Percentiles rank a stretch among this genome's conserved stretches.
Conservation (phyloP, 108 stramenopile genomes). For the Cyclotella kingstonii region DNA sequence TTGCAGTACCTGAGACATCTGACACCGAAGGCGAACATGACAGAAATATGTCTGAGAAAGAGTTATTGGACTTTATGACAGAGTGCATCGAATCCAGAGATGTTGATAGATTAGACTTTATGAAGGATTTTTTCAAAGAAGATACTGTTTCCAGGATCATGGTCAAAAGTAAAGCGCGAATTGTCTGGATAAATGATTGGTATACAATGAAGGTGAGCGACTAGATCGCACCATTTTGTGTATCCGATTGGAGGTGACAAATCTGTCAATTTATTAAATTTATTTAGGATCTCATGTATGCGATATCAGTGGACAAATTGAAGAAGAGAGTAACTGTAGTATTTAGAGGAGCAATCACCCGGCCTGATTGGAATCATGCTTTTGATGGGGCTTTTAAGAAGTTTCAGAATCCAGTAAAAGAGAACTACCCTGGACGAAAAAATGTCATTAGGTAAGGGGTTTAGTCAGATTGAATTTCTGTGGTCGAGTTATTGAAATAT, state of each 20-base stretch:
- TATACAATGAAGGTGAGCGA: conserved; percentile 41
- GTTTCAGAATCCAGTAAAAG: conserved; percentile 60
- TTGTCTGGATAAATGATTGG: conserved; percentile 81
- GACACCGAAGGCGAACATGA: conserved; percentile 9
- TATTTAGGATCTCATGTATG: conserved; percentile 52
- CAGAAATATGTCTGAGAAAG: conserved; percentile 45
- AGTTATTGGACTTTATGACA: conserved; percentile 53
- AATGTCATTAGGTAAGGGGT: conserved; percentile 7
- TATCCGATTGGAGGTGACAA: background rate
- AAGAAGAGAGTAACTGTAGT: conserved; percentile 63
- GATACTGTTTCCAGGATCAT: conserved; percentile 51
- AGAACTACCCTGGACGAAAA: conserved; percentile 39
- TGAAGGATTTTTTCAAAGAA: conserved; percentile 58
- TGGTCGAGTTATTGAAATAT: background rate
- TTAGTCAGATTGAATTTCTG: background rate
- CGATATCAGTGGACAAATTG: conserved; percentile 53
- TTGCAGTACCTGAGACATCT: background rate
- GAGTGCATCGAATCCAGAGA: conserved; percentile 54
- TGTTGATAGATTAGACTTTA: conserved; percentile 44
- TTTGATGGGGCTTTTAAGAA: conserved; percentile 37
- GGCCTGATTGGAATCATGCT: conserved; percentile 63
- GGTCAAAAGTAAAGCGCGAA: conserved; percentile 53
- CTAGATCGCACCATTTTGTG: no score
- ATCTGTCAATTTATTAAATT: background rate
- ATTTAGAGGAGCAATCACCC: conserved; percentile 69